Evolutionary conservation across 176 grass and related monocot genomes (phyloP).

Genomic region (Triticum monococcum): DNA sequence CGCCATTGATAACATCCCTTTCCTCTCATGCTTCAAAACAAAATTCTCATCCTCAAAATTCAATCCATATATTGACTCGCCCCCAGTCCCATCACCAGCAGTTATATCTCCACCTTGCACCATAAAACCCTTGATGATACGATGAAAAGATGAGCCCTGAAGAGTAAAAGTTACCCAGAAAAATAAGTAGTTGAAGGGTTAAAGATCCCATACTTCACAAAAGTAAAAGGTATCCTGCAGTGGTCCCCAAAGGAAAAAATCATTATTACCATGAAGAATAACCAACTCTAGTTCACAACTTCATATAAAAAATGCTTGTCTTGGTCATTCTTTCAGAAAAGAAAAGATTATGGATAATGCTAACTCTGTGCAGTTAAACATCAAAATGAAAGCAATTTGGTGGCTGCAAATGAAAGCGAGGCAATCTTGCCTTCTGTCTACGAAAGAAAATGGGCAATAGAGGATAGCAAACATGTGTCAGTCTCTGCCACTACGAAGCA

Average conservation of each 20-base stretch:
- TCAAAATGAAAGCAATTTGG: slow-evolving; percentile 6
- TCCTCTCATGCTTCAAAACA: slow-evolving; percentile 83
- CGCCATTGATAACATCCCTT: slow-evolving; percentile 95
- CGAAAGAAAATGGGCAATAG: not conserved
- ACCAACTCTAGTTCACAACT: slow-evolving; percentile 13
- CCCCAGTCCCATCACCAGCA: slow-evolving; percentile 81
- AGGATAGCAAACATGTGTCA: not conserved
- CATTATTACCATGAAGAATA: not conserved
- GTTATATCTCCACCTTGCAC: slow-evolving; percentile 96
- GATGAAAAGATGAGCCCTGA: slow-evolving; percentile 85
- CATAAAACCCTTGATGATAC: slow-evolving; percentile 89
- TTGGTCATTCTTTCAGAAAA: slow-evolving; percentile 16
- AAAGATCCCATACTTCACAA: not conserved
- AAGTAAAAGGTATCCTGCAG: not conserved
- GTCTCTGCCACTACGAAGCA: slow-evolving; percentile 26
- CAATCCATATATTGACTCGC: slow-evolving; percentile 83
- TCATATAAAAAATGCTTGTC: slow-evolving; percentile 18
- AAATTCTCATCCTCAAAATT: slow-evolving; percentile 96
- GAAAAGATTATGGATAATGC: not conserved
- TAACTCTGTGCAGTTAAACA: slow-evolving; percentile 4
- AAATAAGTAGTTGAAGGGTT: not conserved
- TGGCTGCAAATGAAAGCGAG: not conserved
- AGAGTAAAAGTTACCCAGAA: not conserved
- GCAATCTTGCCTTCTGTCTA: not conserved
- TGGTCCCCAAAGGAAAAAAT: slow-evolving; percentile 13